Base-by-base conservation (phyloP, 1,139 yeast genomes). In the Suhomyces yuchorum region DNA sequence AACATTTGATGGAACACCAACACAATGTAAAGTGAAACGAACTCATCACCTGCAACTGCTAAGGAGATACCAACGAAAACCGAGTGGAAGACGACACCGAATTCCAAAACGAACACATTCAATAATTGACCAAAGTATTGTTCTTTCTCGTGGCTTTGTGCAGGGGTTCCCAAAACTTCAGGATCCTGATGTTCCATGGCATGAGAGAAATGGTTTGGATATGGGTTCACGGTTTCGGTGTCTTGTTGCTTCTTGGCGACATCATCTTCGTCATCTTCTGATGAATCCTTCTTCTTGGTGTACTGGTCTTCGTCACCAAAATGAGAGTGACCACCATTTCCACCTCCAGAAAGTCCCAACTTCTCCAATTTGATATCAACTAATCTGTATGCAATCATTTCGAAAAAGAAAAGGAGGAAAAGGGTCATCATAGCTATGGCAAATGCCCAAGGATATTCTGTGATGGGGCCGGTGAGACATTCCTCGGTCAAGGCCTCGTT, bases 1-100 rank as follows among this genome's bases (percentile, higher is more conserved):
- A 91, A 91, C 71, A 87, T 78, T 70, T 91, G 97, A 69, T 91
- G 97, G 80, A 91, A 91, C 2, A 87, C 84, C 47, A 91, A 67
- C 15, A 90, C 97, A 57, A 86, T 78, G 67, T 87, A 91, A 44
- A 91, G 73, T 2, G 91, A 80, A 45, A 73, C 78, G 64, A 89
- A 90, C 63, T 89, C 96, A 15, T 76, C 80, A 28, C 87, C 84
- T 12, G 89, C 77, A 18, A 83, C 83, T 3, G 93, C 90, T 49
- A 88, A 71, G 0, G 92, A 77, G 43, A 88, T 71, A 35, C 96
- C 96, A 44, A 87, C 79, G 62, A 88, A 84, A 2, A 87, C 84
- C 2, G 96, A 87, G 68, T 88, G 96, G 77, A 88, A 87, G 37
- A 88, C 68, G 40, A 88, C 79, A 57, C 96, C 96, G 58, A 87